Conservation (phyloP, 495 filamentous ascomycete genomes). For the Talaromyces stipitatus region DNA sequence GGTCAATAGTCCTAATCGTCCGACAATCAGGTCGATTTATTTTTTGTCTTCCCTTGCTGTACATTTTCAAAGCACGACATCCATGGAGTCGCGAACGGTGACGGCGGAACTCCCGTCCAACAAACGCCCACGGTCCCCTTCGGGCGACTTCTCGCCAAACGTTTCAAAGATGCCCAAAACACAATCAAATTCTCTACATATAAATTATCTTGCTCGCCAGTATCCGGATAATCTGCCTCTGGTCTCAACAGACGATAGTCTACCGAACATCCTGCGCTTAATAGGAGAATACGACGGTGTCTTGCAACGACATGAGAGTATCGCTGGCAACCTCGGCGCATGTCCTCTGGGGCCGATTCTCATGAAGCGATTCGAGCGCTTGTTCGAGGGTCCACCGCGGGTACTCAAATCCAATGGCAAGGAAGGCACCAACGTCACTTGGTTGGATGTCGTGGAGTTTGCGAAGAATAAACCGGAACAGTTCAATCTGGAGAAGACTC, state of each 20-base stretch:
- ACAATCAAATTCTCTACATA: constrained; percentile 55
- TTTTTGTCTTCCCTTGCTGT: constrained; percentile 4
- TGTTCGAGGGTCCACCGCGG: constrained; percentile 74
- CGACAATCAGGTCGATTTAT: constrained; percentile 6
- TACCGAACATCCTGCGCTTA: constrained; percentile 55
- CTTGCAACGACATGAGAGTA: constrained; percentile 74
- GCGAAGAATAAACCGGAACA: constrained; percentile 72
- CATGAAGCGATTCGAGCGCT: constrained; percentile 74
- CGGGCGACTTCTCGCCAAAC: constrained; percentile 33
- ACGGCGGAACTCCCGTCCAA: constrained; percentile 28
- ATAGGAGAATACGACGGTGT: constrained; percentile 78
- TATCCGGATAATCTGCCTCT: constrained; percentile 54
- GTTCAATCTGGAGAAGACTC: constrained; percentile 63
- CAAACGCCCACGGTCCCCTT: constrained; percentile 58
- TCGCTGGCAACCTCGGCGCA: constrained; percentile 78
- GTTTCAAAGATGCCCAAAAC: constrained; percentile 48
- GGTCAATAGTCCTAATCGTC: neutral
- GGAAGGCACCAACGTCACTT: constrained; percentile 56
- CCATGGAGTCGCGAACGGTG: constrained; percentile 33
- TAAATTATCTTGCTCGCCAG: constrained; percentile 74
- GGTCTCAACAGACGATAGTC: constrained; percentile 49
- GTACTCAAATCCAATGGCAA: constrained; percentile 59
- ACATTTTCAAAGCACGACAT: neutral
- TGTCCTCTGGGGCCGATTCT: constrained; percentile 75
- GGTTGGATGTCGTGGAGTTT: constrained; percentile 82